A percentile compares a stretch with the other conserved stretches of the same genome.
These are phyloP conservation scores for Groenewaldozyma auringiensis DNA, from an alignment of 1,139 yeast genomes.

Conservation along the genomic window DNA sequence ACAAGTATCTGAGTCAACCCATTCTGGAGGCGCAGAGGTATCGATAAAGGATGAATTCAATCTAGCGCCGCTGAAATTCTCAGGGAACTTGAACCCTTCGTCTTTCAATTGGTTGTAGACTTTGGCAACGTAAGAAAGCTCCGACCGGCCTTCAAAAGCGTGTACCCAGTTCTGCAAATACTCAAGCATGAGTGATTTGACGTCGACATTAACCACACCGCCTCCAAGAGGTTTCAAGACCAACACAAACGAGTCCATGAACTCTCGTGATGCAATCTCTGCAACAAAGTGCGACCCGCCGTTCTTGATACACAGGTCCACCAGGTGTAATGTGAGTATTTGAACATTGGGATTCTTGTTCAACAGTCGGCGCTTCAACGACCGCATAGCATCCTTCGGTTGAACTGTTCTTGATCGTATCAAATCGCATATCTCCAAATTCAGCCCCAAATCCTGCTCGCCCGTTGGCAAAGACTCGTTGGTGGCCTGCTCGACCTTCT, in stretches of 20 bases:
- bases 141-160: constrained; percentile 63
- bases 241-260: constrained; percentile 53
- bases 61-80: constrained; percentile 17
- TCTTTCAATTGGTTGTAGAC: constrained; percentile 51
- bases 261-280: constrained; percentile 79
- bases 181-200: constrained; percentile 52
- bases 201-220: constrained; percentile 42
- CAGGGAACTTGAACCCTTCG: constrained; percentile 61
- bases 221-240: constrained; percentile 28
- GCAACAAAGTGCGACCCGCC: constrained; percentile 80
- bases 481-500: constrained; percentile 68
- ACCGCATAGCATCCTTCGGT: constrained; percentile 77
- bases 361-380: constrained; percentile 65
- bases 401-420: constrained; percentile 79
- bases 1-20: constrained; percentile 94
- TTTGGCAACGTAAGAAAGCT: constrained; percentile 56
- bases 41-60: constrained; percentile 61
- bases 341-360: constrained; percentile 68
- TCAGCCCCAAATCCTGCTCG: constrained; percentile 70
- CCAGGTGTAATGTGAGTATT: constrained; percentile 62
- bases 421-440: constrained; percentile 81
- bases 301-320: constrained; percentile 85
- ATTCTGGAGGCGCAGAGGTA: constrained; percentile 91
- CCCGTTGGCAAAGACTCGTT: constrained; percentile 89
- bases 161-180: constrained; percentile 71